A percentile compares a stretch with the other conserved stretches of the same genome.
Conservation (phyloP, 192 early-diverging fungal genomes). For the Rhizoclosmatium sp. region DNA sequence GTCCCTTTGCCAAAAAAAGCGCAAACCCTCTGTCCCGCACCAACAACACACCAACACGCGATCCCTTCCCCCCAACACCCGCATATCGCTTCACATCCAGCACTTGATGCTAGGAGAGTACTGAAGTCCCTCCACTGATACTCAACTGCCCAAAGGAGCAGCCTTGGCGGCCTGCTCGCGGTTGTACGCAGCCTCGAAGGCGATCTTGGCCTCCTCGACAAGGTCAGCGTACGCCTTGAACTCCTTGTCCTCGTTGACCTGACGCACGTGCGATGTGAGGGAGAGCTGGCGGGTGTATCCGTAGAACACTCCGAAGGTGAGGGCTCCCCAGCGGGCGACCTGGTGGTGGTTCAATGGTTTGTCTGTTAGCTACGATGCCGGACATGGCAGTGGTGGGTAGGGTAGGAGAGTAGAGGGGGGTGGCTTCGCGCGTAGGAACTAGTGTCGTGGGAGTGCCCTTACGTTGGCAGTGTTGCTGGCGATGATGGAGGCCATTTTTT, state of each 20-base stretch:
- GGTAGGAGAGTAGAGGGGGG: too few species aligned
- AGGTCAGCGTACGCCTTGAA: slow-evolving; percentile 49
- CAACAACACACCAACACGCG: neutral
- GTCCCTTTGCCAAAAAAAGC: neutral
- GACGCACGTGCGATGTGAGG: slow-evolving; percentile 53
- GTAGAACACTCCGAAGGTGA: slow-evolving; percentile 56
- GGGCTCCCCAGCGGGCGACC: slow-evolving; percentile 57
- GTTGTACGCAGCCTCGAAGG: slow-evolving; percentile 58
- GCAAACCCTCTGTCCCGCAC: neutral
- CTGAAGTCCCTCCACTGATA: neutral
- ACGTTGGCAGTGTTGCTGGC: too few species aligned
- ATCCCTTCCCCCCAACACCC: neutral
- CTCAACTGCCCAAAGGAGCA: slow-evolving; percentile 51
- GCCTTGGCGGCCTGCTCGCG: slow-evolving; percentile 54
- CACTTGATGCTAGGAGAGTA: too few species aligned
- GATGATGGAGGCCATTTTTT: too few species aligned
- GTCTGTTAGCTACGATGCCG: too few species aligned
- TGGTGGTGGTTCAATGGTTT: slow-evolving; percentile 6
- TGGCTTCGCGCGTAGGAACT: too few species aligned
- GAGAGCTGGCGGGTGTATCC: slow-evolving; percentile 52
- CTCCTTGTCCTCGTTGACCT: slow-evolving; percentile 44
- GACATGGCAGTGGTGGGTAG: too few species aligned
- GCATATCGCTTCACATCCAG: neutral
- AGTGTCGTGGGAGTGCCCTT: too few species aligned
- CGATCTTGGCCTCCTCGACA: slow-evolving; percentile 62